A percentile compares a stretch with the other conserved stretches of the same genome.
phyloP scores from a whole-genome alignment of 139 green algal species.

The Trebouxia sp. region DNA sequence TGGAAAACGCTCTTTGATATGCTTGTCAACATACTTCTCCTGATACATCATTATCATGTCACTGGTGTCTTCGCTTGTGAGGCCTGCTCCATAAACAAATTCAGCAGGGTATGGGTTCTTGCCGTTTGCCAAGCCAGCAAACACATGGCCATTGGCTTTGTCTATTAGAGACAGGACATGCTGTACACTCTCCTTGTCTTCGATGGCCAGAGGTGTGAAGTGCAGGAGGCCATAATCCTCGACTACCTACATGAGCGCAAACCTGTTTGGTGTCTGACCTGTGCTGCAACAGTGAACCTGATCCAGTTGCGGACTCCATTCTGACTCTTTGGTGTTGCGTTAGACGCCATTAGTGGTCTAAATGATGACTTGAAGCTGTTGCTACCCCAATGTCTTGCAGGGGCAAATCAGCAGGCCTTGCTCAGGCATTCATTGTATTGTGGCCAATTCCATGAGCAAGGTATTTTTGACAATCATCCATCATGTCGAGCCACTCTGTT shows the following conservation, averaged over 20 bases:
- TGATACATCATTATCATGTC: not conserved
- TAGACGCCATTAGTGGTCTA: no score
- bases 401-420: no score
- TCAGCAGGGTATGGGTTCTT: conserved; percentile 31
- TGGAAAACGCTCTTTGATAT: not conserved
- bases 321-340: no score
- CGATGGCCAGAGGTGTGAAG: conserved; percentile 85
- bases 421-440: no score
- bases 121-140: not conserved
- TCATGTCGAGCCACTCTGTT: no score
- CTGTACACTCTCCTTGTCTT: conserved; percentile 68
- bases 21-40: conserved; percentile 3
- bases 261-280: no score
- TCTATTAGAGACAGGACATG: conserved; percentile 65
- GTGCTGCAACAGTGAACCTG: no score
- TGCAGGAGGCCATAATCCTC: conserved; percentile 88
- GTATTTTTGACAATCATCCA: no score
- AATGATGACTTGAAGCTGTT: no score
- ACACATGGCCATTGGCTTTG: conserved; percentile 82
- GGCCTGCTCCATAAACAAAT: conserved; percentile 27
- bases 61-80: not conserved
- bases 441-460: no score
- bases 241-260: conserved; percentile 71
- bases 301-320: no score
- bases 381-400: no score